Base-by-base conservation (phyloP, 495 filamentous ascomycete genomes). In the Penicillium roqueforti region DNA sequence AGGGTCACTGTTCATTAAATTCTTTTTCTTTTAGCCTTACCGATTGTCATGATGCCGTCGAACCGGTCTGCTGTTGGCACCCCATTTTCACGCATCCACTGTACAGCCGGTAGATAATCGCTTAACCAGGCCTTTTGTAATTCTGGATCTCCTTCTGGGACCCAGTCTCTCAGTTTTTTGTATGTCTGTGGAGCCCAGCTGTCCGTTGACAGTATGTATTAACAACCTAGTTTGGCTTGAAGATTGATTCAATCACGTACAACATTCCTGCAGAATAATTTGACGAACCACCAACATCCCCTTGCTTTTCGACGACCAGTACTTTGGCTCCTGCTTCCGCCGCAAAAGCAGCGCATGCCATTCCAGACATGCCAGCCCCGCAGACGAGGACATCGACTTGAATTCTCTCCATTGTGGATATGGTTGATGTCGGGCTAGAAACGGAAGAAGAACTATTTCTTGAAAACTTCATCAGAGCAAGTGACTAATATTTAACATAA, bases 41-140 rank as follows among this genome's bases (percentile, higher is more conserved):
- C 61, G 14, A 67, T 67, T n/a, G 61, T 64, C 61, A 67, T 64
- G 31, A 67, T 67, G 3, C 64, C 64, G 38, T 67, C 61, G 32
- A 62, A 67, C n/a, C 64, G 54, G 1, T 57, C 7, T 6, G 64
- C 58, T 6, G 48, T 61, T 7, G 64, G 64, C 6, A 67, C 55
- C 3, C 53, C 58, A 41, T 58, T 62, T 0, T 62, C 47, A 36
- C 64, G 64, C 64, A 67, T 67, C 61, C 61, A 67, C 39, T 64
- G 64, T 8, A 67, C 64, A 0, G 61, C 64, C 6, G 61, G 54
- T 0, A 67, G 50, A 40, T 67, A 67, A 16, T 67, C 61, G 6
- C 56, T 37, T 20, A 67, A 13, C 59, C 61, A 65, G 11, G 65
- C 59, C n/a, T 51, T 41, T 20, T 68, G 65, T 10, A 68, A 47